These are phyloP conservation scores for Globisporangium takayamanum DNA, from an alignment of 352 stramenopile species.

Conservation along the genomic window DNA sequence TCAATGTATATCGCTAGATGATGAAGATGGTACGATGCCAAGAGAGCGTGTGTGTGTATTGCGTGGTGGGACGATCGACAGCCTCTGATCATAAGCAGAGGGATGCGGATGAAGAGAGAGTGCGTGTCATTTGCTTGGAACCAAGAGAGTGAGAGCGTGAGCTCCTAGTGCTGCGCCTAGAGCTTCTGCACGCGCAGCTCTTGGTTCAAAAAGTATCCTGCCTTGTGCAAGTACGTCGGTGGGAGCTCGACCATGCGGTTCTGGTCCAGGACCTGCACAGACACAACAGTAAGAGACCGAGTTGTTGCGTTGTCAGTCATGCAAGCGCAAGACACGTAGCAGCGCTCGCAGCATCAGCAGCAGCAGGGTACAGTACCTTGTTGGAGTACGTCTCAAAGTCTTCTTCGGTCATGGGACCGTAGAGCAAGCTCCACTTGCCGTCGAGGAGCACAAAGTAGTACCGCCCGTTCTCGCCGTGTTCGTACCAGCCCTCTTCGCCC, in stretches of 20 bases:
- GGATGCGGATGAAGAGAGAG: too few species aligned
- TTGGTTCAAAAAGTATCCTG: slow-evolving; percentile 61
- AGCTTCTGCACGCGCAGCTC: slow-evolving; percentile 60
- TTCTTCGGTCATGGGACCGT: slow-evolving; percentile 80
- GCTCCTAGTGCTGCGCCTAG: slow-evolving; percentile 21
- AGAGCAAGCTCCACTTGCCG: slow-evolving; percentile 81
- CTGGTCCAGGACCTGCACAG: slow-evolving; percentile 54
- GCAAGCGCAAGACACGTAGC: neutral
- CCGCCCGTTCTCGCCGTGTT: slow-evolving; percentile 81
- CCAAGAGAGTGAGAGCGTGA: neutral
- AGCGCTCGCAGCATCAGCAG: neutral
- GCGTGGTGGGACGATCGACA: too few species aligned
- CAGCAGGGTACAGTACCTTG: slow-evolving; percentile 31
- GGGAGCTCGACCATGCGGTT: slow-evolving; percentile 63
- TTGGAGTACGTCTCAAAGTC: slow-evolving; percentile 74
- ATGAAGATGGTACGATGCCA: too few species aligned
- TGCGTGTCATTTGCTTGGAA: too few species aligned
- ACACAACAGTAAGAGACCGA: neutral
- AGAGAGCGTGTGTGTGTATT: too few species aligned
- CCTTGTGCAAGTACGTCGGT: slow-evolving; percentile 77
- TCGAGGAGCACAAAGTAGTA: slow-evolving; percentile 85
- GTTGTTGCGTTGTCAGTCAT: too few species aligned
- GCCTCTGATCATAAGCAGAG: neutral
- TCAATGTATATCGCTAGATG: too few species aligned
- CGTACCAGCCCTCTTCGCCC: slow-evolving; percentile 84